Percentiles rank a stretch among this genome's conserved stretches.
Evolutionary conservation across 2,329 filamentous ascomycete species (phyloP).

Genomic region (Teratosphaeria pseudoeucalypti): DNA sequence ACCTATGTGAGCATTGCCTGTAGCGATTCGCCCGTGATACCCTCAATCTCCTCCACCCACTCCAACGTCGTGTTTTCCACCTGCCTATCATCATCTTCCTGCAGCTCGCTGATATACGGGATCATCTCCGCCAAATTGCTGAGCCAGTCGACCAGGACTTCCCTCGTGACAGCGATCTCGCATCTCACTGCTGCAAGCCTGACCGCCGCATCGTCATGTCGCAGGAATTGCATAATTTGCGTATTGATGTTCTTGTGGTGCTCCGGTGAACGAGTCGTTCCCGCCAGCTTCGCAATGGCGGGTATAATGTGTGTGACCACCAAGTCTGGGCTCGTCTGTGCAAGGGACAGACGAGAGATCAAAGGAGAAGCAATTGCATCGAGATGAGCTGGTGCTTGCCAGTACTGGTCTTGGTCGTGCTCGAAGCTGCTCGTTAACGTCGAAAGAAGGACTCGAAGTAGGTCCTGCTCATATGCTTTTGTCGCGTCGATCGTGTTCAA

Average conservation of each 20-base stretch:
- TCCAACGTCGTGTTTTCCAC: conserved; percentile 82
- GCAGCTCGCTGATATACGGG: conserved; percentile 86
- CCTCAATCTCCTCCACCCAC: conserved; percentile 88
- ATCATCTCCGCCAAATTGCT: conserved; percentile 87
- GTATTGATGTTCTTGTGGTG: conserved; percentile 86
- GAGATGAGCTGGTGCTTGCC: conserved; percentile 87
- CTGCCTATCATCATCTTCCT: conserved; percentile 90
- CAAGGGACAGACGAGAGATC: conserved; percentile 47
- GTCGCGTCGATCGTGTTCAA: conserved; percentile 35
- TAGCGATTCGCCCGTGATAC: conserved; percentile 71
- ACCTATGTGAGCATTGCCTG: conserved; percentile 62
- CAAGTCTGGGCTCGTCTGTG: conserved; percentile 35
- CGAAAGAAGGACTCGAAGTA: conserved; percentile 61
- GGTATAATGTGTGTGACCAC: conserved; percentile 48
- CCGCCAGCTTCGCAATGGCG: conserved; percentile 67
- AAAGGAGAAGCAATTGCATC: conserved; percentile 59
- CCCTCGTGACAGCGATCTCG: conserved; percentile 59
- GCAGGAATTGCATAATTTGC: conserved; percentile 65
- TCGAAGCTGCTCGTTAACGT: conserved; percentile 68
- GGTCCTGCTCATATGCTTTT: conserved; percentile 35
- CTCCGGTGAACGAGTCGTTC: conserved; percentile 70
- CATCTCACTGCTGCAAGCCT: conserved; percentile 73
- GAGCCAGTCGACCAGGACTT: conserved; percentile 87
- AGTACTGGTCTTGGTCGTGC: conserved; percentile 89
- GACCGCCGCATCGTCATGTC: conserved; percentile 59